These are phyloP conservation scores for Verticillium tricorpus DNA, from an alignment of 2,329 filamentous ascomycete genomes.

Conservation along the genomic window DNA sequence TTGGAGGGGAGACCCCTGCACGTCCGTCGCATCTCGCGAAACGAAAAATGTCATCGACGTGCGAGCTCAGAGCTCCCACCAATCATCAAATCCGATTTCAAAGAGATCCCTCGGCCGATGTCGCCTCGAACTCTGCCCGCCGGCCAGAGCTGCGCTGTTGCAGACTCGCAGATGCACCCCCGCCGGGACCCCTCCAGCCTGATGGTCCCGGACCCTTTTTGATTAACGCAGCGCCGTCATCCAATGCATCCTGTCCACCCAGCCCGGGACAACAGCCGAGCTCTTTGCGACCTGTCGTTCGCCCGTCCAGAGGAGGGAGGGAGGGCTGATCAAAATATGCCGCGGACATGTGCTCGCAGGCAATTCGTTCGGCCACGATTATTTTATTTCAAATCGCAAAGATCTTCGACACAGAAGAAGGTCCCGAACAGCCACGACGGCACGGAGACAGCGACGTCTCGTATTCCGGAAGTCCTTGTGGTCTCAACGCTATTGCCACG, in stretches of 20 bases:
- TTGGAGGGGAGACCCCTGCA: neutral
- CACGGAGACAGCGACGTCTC: neutral
- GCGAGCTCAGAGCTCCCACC: conserved; percentile 12
- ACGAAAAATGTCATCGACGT: conserved; percentile 13
- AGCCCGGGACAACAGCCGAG: neutral
- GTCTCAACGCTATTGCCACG: neutral
- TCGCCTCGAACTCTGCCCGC: conserved; percentile 11
- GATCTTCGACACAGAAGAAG: neutral
- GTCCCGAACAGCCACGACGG: neutral
- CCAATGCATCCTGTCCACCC: neutral
- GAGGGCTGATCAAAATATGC: neutral
- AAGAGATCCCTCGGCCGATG: conserved; percentile 14
- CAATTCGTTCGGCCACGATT: neutral
- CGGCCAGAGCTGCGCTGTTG: neutral
- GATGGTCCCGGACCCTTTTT: conserved; percentile 1
- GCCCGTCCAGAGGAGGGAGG: neutral
- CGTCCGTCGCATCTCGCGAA: conserved; percentile 10
- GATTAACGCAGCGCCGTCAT: neutral
- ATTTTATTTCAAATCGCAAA: too few relatives aligned
- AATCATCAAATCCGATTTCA: conserved; percentile 14
- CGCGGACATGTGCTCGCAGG: neutral
- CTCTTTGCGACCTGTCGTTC: neutral
- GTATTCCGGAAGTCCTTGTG: neutral
- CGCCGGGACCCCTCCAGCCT: neutral
- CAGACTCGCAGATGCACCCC: neutral